These are phyloP conservation scores for Nymphaea thermarum DNA, from an alignment of 164 flowering plant species.

Conservation along the genomic window DNA sequence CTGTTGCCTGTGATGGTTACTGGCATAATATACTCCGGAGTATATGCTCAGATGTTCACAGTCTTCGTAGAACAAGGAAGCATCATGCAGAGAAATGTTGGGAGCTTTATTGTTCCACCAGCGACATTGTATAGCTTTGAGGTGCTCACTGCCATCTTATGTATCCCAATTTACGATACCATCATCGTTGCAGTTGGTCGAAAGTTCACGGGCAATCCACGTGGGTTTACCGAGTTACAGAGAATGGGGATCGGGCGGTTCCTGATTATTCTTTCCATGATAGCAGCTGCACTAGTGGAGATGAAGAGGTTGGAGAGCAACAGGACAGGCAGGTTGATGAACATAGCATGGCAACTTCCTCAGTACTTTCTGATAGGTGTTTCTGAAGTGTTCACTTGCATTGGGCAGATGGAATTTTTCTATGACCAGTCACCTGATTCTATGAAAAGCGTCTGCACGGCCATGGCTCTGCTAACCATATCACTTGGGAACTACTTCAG, in stretches of 20 bases:
- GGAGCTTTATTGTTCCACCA: constrained; percentile 6
- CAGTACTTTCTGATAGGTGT: constrained; percentile 41
- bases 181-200: not conserved
- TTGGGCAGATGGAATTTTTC: constrained; percentile 47
- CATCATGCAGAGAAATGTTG: constrained; percentile 1
- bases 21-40: constrained; percentile 9
- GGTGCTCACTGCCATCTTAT: constrained; percentile 4
- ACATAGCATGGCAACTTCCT: constrained; percentile 47
- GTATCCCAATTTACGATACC: constrained; percentile 2
- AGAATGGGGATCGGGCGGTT: constrained; percentile 11
- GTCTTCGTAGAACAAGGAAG: constrained; percentile 9
- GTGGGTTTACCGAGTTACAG: constrained; percentile 9
- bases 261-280: constrained; percentile 4
- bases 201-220: not conserved
- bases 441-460: constrained; percentile 39
- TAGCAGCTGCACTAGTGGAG: constrained; percentile 10
- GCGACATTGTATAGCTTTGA: constrained; percentile 6
- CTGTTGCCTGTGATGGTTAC: constrained; percentile 12
- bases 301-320: constrained; percentile 3
- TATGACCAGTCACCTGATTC: constrained; percentile 50
- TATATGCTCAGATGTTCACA: constrained; percentile 12
- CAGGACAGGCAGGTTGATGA: constrained; percentile 6
- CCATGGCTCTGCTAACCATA: constrained; percentile 33
- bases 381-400: constrained; percentile 39
- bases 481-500: constrained; percentile 41